Evolutionary conservation across 2,329 filamentous ascomycete genomes (phyloP), one percentile per base, ranked within the genome.

Genomic region (Alternaria consortialis): DNA sequence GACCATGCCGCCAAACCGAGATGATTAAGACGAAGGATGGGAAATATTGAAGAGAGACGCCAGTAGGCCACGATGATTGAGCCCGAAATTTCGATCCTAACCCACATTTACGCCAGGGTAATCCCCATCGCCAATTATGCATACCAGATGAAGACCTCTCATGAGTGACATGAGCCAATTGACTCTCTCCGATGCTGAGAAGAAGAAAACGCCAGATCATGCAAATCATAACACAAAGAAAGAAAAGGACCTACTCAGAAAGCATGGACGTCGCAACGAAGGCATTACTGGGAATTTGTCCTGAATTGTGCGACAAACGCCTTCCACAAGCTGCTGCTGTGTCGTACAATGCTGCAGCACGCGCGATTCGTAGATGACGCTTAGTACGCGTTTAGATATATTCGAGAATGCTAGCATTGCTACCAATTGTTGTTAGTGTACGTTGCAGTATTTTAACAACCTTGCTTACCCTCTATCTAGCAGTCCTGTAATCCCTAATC

Each of bases 141-240:
- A 50, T 50, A 13, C 17, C 46, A 17, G 5, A 37, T 37, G 37
- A 50, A 25, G 7, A 37, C 31, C 8, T 36, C 29, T 17, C 17
- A 25, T 17, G 4, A 9, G 13, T 25, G 31, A 36, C 13, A 8
- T n/a, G 46, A 50, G 32, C 32, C 31, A 11, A 36, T 11, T 11
- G 20, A 23, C 46, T 2, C 1, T 37, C 31, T 37, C 11, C 31
- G 36, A 37, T 12, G 32, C 23, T n/a, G 40, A 25, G 31, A 8
- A 42, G 20, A 25, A 15, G 17, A 17, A 36, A 52, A 48, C 29
- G 54, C 62, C 52, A 29, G 39, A 56, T 25, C 42, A 67, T 66
- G 60, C 62, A 64, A 62, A 56, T 34, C 55, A 50, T 36, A 56
- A 63, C 34, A 61, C 42, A 48, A 47, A 23, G 36, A 40, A 43